Percentiles rank a stretch among this genome's conserved stretches.
Conservation (phyloP, 2,329 filamentous ascomycete genomes). For the Massarina eburnea region DNA sequence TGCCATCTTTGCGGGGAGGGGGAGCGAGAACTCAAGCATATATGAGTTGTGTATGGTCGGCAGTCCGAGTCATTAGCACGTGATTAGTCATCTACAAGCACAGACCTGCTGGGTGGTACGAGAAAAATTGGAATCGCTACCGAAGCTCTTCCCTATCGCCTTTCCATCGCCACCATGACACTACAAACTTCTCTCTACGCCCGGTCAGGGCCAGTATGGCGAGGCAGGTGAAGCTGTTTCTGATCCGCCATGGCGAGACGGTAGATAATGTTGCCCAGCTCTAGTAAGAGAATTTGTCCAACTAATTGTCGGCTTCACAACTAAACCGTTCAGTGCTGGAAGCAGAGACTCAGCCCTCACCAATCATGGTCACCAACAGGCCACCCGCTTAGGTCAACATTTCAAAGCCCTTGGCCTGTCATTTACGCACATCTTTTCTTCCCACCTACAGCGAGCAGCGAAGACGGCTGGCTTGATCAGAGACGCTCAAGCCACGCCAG, state of each 20-base stretch:
- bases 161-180: constrained; percentile 3
- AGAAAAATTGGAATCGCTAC: neutral
- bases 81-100: neutral
- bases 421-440: constrained; percentile 74
- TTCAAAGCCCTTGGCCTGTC: constrained; percentile 65
- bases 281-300: constrained; percentile 56
- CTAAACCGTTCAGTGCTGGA: constrained; percentile 64
- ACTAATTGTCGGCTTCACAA: neutral
- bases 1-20: too few relatives aligned
- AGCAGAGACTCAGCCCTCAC: constrained; percentile 79
- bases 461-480: constrained; percentile 70
- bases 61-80: too few relatives aligned
- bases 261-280: constrained; percentile 82
- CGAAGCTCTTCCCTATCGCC: neutral
- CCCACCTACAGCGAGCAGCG: constrained; percentile 72
- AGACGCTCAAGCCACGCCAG: constrained; percentile 51
- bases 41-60: too few relatives aligned
- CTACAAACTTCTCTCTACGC: constrained; percentile 4
- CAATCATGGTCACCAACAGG: constrained; percentile 78
- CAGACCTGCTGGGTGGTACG: neutral
- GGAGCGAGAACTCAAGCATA: too few relatives aligned
- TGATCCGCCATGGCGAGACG: constrained; percentile 87
- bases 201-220: constrained; percentile 25
- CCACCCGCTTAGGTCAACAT: constrained; percentile 68
- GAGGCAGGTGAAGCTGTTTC: constrained; percentile 63